Evolutionary conservation across 495 filamentous ascomycete species (phyloP).

Genomic region (Penicillium crystallinum): DNA sequence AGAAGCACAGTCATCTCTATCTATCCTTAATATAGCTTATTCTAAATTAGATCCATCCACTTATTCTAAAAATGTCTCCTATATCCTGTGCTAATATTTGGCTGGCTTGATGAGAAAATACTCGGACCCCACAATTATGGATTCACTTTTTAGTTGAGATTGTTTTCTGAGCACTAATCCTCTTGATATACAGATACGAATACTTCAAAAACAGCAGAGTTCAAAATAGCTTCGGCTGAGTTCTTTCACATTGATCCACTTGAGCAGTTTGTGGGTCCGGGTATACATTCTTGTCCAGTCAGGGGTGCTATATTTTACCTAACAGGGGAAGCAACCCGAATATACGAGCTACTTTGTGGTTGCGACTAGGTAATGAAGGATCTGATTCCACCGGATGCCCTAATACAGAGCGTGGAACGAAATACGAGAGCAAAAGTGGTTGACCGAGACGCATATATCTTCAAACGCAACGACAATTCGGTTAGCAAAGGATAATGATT

Average conservation of each 20-base stretch:
- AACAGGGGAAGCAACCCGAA: neutral
- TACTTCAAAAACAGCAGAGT: neutral
- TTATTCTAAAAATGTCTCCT: no score
- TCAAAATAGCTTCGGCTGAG: neutral
- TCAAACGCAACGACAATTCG: neutral
- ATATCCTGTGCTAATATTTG: neutral
- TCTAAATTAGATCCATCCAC: neutral
- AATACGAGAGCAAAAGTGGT: conserved; percentile 3
- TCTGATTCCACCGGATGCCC: neutral
- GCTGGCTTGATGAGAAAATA: neutral
- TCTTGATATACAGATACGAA: conserved; percentile 1
- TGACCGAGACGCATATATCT: neutral
- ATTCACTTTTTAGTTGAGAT: neutral
- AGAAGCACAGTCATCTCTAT: neutral
- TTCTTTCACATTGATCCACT: neutral
- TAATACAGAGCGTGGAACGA: conserved; percentile 2
- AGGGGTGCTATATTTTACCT: neutral
- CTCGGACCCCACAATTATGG: neutral
- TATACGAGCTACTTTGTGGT: neutral
- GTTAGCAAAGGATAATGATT: neutral
- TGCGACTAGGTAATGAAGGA: neutral
- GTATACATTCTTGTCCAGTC: neutral
- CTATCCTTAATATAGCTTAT: neutral
- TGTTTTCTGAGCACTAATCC: neutral
- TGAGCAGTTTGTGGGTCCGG: neutral